A percentile compares a stretch with the other conserved stretches of the same genome.
These are phyloP conservation scores for Colletotrichum paranaense DNA, from an alignment of 2,329 filamentous ascomycete species.

Conservation along the genomic window DNA sequence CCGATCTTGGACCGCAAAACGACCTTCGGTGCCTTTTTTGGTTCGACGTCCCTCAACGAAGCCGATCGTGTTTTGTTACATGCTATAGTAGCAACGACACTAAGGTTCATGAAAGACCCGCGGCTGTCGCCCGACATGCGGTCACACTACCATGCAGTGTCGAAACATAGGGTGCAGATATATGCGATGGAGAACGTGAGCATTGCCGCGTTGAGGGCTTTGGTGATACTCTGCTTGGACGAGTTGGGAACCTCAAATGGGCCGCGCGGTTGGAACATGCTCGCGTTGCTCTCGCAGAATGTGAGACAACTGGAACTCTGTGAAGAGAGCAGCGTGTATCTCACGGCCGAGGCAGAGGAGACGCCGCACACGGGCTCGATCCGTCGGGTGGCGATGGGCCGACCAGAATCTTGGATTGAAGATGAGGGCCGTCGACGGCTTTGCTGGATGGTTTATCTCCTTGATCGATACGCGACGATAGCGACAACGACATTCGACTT, in stretches of 20 bases:
- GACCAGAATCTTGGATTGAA: slow-evolving; percentile 56
- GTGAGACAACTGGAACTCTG: slow-evolving; percentile 52
- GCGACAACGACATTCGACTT: slow-evolving; percentile 55
- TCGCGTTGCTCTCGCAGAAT: slow-evolving; percentile 52
- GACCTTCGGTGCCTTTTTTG: slow-evolving; percentile 53
- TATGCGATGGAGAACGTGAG: slow-evolving; percentile 56
- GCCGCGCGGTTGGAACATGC: slow-evolving; percentile 54
- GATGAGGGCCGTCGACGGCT: slow-evolving; percentile 55
- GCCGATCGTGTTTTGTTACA: slow-evolving; percentile 54
- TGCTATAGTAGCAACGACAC: slow-evolving; percentile 56
- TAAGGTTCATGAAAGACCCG: slow-evolving; percentile 54
- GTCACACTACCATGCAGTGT: slow-evolving; percentile 51
- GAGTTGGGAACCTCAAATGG: slow-evolving; percentile 56
- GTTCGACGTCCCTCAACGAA: slow-evolving; percentile 51
- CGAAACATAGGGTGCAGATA: slow-evolving; percentile 52
- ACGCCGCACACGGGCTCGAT: slow-evolving; percentile 48
- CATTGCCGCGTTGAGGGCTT: slow-evolving; percentile 50
- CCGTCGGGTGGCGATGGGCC: slow-evolving; percentile 46
- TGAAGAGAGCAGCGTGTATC: slow-evolving; percentile 51
- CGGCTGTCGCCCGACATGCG: slow-evolving; percentile 50
- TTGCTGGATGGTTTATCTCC: slow-evolving; percentile 58
- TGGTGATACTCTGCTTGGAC: slow-evolving; percentile 55
- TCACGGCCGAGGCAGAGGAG: slow-evolving; percentile 47
- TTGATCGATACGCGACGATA: slow-evolving; percentile 57
- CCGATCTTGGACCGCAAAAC: slow-evolving; percentile 57